phyloP scores from a whole-genome alignment of 1,139 yeast species.

The Geotrichum candidum region DNA sequence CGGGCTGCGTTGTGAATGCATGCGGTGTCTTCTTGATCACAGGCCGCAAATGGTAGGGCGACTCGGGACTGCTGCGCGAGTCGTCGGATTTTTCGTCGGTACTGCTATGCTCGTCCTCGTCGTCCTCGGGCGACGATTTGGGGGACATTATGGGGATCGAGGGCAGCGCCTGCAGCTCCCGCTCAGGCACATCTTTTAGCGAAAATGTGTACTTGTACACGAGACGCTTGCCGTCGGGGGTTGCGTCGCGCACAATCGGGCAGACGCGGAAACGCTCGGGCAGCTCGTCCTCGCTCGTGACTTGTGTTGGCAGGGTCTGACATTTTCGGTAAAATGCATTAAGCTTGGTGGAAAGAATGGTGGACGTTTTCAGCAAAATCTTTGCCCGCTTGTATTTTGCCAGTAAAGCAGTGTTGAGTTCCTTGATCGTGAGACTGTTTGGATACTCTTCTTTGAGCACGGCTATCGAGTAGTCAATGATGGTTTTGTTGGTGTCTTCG shows the following conservation, averaged over 20 bases:
- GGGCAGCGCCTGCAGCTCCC: conserved; percentile 4
- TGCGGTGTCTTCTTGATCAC: conserved; percentile 28
- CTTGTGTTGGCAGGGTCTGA: conserved; percentile 22
- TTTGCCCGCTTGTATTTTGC: conserved; percentile 17
- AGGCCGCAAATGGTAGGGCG: conserved; percentile 24
- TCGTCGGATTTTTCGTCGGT: conserved; percentile 12
- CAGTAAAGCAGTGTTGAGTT: conserved; percentile 27
- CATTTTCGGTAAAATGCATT: conserved; percentile 32
- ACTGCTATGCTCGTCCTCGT: background rate
- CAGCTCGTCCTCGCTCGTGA: conserved; percentile 5
- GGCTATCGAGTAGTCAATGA: conserved; percentile 17
- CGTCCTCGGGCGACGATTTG: conserved; percentile 15
- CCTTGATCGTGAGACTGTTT: conserved; percentile 31
- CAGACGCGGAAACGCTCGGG: conserved; percentile 19
- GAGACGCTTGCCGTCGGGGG: conserved; percentile 4
- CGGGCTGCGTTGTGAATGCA: conserved; percentile 25
- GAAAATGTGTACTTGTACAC: conserved; percentile 9
- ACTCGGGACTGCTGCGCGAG: conserved; percentile 16
- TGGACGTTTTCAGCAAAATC: conserved; percentile 29
- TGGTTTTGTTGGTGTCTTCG: background rate
- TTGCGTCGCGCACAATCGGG: conserved; percentile 5
- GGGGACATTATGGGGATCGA: conserved; percentile 9
- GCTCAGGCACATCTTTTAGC: background rate
- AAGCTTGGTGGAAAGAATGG: conserved; percentile 32
- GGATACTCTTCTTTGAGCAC: conserved; percentile 26